phyloP scores from a whole-genome alignment of 768 basidiomycete genomes.

The Pleurotus salmoneostramineus region DNA sequence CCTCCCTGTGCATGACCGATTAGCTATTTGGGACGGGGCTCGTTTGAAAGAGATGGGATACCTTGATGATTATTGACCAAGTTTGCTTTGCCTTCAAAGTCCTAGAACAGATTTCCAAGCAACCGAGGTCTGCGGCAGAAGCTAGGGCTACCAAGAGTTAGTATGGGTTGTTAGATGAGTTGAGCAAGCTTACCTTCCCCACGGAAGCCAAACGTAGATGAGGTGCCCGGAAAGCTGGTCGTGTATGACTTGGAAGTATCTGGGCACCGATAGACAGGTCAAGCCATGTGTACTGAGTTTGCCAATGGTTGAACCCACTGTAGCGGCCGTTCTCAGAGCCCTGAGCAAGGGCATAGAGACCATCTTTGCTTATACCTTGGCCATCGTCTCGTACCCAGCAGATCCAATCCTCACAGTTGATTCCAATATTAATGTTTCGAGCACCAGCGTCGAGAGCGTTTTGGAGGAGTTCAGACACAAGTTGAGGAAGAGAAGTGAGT shows the following conservation, averaged over 20 bases:
- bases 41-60: constrained; percentile 18
- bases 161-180: neutral
- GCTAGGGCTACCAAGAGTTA: constrained; percentile 61
- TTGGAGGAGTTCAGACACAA: constrained; percentile 84
- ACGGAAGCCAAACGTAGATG: constrained; percentile 82
- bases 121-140: constrained; percentile 75
- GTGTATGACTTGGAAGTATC: constrained; percentile 73
- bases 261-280: constrained; percentile 21
- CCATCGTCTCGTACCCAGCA: constrained; percentile 90
- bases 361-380: constrained; percentile 61
- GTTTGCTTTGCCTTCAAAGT: constrained; percentile 57
- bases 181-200: constrained; percentile 69
- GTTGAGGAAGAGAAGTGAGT: constrained; percentile 74
- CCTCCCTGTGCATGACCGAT: constrained; percentile 44
- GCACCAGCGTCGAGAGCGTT: constrained; percentile 87
- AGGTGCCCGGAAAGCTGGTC: constrained; percentile 40
- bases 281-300: neutral
- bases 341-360: constrained; percentile 50
- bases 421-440: constrained; percentile 59
- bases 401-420: constrained; percentile 75
- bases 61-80: constrained; percentile 81
- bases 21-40: neutral
- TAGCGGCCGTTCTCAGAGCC: constrained; percentile 58
- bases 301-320: constrained; percentile 42
- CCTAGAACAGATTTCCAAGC: constrained; percentile 81